Conservation (phyloP, 768 basidiomycete genomes). For the Podaxis sp. region DNA sequence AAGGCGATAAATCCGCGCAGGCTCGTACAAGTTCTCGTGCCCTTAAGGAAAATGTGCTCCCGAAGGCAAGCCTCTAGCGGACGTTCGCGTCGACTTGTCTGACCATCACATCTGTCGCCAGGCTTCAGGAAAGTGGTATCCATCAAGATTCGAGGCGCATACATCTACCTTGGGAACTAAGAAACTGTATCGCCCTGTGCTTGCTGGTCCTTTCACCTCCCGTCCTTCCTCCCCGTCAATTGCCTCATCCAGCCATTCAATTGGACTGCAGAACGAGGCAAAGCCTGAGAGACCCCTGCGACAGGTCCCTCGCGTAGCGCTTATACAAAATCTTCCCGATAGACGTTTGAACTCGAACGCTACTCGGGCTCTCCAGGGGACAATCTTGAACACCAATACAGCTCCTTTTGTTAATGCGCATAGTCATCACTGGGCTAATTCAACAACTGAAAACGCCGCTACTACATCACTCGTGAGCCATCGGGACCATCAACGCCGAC, state of each 20-base stretch:
- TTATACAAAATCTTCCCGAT: slow-evolving; percentile 11
- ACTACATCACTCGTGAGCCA: not conserved
- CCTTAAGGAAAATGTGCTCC: slow-evolving; percentile 8
- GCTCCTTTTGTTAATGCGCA: not conserved
- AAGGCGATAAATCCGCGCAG: not conserved
- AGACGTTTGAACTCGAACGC: slow-evolving; percentile 17
- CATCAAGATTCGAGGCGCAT: slow-evolving; percentile 1
- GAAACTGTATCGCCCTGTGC: slow-evolving; percentile 13
- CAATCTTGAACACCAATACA: not conserved
- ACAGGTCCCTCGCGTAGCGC: not conserved
- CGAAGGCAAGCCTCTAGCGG: not conserved
- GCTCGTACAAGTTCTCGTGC: slow-evolving; percentile 4
- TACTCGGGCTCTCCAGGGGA: not conserved
- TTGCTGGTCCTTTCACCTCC: slow-evolving; percentile 27
- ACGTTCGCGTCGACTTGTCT: too few species aligned
- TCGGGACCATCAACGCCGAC: not conserved
- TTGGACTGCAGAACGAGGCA: not conserved
- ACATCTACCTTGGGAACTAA: not conserved
- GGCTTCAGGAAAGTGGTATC: not conserved
- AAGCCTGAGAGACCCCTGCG: not conserved
- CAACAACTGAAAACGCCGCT: not conserved
- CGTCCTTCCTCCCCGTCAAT: slow-evolving; percentile 23
- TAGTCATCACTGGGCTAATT: not conserved
- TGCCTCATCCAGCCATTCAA: not conserved
- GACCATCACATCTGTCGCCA: not conserved